Percentiles rank a stretch among this genome's conserved stretches.
phyloP scores from a whole-genome alignment of 78 protist species.

The Dictyostelium citrinum region DNA sequence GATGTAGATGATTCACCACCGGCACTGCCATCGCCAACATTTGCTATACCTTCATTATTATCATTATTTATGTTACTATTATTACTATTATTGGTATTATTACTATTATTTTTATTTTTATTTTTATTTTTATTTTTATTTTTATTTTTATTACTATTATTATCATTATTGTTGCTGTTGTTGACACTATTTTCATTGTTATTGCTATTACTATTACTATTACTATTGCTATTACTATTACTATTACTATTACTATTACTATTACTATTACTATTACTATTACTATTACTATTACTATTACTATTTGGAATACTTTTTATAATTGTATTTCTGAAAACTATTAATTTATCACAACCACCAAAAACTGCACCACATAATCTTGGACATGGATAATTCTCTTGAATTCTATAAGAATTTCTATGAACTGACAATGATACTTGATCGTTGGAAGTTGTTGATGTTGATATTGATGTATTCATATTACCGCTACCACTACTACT shows the following conservation, averaged over 20 bases:
- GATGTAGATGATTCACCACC: neutral
- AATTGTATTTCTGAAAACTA: slow-evolving; percentile 22
- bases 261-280: neutral
- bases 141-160: neutral
- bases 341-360: slow-evolving; percentile 26
- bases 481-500: neutral
- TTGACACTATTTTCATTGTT: neutral
- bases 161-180: neutral
- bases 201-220: neutral
- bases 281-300: neutral
- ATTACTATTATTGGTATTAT: neutral
- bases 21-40: neutral
- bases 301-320: neutral
- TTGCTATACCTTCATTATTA: too few species aligned
- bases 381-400: slow-evolving; percentile 67
- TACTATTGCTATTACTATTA: neutral
- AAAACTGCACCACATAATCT: slow-evolving; percentile 72
- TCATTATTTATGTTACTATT: neutral
- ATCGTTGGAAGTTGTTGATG: neutral
- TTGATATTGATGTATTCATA: neutral
- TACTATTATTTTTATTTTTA: neutral
- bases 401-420: neutral
- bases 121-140: neutral
- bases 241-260: neutral
- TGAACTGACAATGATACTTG: slow-evolving; percentile 11